Base-by-base conservation (phyloP, 208 protist species). In the Acanthamoeba healyi region DNA sequence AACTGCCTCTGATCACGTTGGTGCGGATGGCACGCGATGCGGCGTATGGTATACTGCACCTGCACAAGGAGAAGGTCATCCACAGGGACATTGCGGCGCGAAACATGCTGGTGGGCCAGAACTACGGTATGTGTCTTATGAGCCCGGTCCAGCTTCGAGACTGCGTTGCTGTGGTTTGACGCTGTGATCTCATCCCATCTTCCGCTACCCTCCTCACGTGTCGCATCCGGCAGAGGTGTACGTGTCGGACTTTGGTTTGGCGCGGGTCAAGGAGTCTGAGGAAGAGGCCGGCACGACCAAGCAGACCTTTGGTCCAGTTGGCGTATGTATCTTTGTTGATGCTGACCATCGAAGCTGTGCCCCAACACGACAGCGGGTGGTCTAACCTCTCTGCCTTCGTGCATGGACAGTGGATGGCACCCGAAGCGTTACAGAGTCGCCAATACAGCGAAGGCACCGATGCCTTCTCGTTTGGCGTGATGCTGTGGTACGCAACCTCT, bases 141-240 rank as follows among this genome's bases (percentile, higher is more conserved):
- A n/a, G n/a, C n/a, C n/a, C n/a, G n/a, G n/a, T n/a, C n/a, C n/a
- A n/a, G n/a, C n/a, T n/a, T n/a, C n/a, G n/a, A n/a, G n/a, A n/a
- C n/a, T n/a, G n/a, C n/a, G n/a, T n/a, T n/a, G n/a, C n/a, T n/a
- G n/a, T n/a, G n/a, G n/a, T n/a, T n/a, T n/a, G n/a, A n/a, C n/a
- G n/a, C n/a, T 12, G 44, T 15, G 44, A 51, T 10, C 81, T 7
- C 34, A 29, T 29, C 19, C 29, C 74, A 22, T 44, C 46, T 74
- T 36, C 10, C 63, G 10, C 46, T 54, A n/a, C n/a, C n/a, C n/a
- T n/a, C n/a, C n/a, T n/a, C n/a, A n/a, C n/a, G n/a, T n/a, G n/a
- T n/a, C n/a, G n/a, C n/a, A n/a, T n/a, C n/a, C n/a, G n/a, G 61
- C 36, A 92, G 87, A 74, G 42, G 88, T 93, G 4, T 93, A 93